These are phyloP conservation scores for Elaphomyces granulatus DNA, from an alignment of 495 filamentous ascomycete species.

Conservation along the genomic window DNA sequence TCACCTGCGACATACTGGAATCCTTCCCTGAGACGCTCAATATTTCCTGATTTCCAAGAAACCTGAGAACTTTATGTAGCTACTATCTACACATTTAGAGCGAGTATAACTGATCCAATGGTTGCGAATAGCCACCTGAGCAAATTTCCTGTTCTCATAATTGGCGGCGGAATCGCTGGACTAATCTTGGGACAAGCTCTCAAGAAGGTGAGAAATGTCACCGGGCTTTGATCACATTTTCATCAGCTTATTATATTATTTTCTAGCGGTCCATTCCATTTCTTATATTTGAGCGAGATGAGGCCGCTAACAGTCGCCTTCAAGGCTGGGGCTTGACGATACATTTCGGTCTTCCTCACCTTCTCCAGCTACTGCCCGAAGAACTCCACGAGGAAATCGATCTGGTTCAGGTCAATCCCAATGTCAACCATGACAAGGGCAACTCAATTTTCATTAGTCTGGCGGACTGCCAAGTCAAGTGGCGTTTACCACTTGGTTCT, in stretches of 20 bases:
- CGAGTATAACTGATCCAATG: too few species aligned
- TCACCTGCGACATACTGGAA: too few species aligned
- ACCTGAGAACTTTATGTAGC: too few species aligned
- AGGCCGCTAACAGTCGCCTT: slow-evolving; percentile 23
- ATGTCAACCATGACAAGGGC: slow-evolving; percentile 11
- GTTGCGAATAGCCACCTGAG: too few species aligned
- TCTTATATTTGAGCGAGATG: slow-evolving; percentile 42
- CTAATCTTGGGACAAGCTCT: neutral
- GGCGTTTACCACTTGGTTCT: neutral
- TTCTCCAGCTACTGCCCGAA: slow-evolving; percentile 35
- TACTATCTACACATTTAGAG: too few species aligned
- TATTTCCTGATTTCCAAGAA: too few species aligned
- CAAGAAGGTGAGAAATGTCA: slow-evolving; percentile 1
- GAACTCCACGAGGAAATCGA: slow-evolving; percentile 32
- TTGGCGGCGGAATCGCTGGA: slow-evolving; percentile 1
- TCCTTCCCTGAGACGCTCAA: too few species aligned
- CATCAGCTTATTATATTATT: neutral
- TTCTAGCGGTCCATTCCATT: slow-evolving; percentile 20
- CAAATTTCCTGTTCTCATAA: slow-evolving; percentile 1
- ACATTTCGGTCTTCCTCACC: slow-evolving; percentile 39
- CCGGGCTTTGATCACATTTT: neutral
- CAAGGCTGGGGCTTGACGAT: slow-evolving; percentile 47
- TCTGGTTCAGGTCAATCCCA: slow-evolving; percentile 36
- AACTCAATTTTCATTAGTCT: slow-evolving; percentile 21
- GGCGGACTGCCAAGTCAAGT: slow-evolving; percentile 5